Conservation (phyloP, 1,284 basidiomycete genomes). For the Sanguinoderma infundibulare region DNA sequence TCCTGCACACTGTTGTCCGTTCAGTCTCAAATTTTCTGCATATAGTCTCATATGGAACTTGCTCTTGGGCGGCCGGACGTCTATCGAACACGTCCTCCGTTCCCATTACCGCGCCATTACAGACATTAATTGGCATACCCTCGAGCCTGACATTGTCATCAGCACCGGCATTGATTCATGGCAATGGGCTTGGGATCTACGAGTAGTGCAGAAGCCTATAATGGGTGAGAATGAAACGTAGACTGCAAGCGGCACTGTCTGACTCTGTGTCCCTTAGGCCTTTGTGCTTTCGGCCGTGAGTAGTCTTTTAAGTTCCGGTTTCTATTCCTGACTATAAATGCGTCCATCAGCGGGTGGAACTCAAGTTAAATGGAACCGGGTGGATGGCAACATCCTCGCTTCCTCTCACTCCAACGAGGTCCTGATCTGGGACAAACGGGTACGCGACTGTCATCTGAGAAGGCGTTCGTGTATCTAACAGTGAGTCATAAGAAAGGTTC, state of each 20-base stretch:
- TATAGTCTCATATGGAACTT: constrained; percentile 91
- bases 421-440: constrained; percentile 86
- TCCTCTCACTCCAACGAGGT: constrained; percentile 87
- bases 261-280: constrained; percentile 41
- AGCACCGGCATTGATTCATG: constrained; percentile 83
- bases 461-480: background rate
- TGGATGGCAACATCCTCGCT: constrained; percentile 84
- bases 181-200: constrained; percentile 90
- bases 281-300: constrained; percentile 78
- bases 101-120: constrained; percentile 93
- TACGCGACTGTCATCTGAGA: constrained; percentile 38
- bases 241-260: too few species aligned
- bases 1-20: background rate
- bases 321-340: background rate
- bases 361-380: constrained; percentile 95
- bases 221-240: constrained; percentile 50
- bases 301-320: background rate
- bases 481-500: constrained; percentile 77
- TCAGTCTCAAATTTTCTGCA: background rate
- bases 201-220: constrained; percentile 61
- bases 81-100: constrained; percentile 80
- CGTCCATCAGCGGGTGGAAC: constrained; percentile 73
- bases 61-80: constrained; percentile 67
- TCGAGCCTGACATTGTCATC: constrained; percentile 76
- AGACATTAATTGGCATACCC: constrained; percentile 95